A percentile compares a stretch with the other conserved stretches of the same genome.
Evolutionary conservation across 2,329 filamentous ascomycete species (phyloP).

Genomic region (Venturia pyrina): DNA sequence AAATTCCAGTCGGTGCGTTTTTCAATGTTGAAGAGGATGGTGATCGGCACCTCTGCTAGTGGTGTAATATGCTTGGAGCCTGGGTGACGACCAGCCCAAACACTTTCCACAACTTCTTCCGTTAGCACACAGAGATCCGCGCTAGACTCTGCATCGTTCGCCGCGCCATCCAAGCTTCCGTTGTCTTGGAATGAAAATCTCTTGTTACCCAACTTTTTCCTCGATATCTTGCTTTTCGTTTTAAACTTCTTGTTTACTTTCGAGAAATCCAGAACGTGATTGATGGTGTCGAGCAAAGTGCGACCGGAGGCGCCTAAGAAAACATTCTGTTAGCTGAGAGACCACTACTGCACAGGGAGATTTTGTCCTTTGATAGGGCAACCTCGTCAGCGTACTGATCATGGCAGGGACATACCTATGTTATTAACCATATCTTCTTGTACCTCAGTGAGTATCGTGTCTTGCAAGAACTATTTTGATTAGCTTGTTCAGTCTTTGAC

Average conservation of each 20-base stretch:
- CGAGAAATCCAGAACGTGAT: constrained; percentile 25
- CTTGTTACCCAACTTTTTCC: background rate
- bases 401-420: background rate
- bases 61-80: background rate
- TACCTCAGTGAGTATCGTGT: background rate
- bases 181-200: background rate
- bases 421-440: constrained; percentile 7
- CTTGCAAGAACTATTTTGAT: constrained; percentile 1
- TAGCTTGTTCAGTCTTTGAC: background rate
- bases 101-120: constrained; percentile 13
- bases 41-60: background rate
- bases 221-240: background rate
- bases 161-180: background rate
- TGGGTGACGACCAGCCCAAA: constrained; percentile 2
- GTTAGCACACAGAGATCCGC: constrained; percentile 8
- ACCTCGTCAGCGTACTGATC: background rate
- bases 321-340: background rate
- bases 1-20: constrained; percentile 38
- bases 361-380: background rate
- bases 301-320: constrained; percentile 18
- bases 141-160: background rate
- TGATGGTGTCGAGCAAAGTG: constrained; percentile 33
- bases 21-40: constrained; percentile 6
- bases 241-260: constrained; percentile 11
- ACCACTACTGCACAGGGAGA: background rate